phyloP scores from a whole-genome alignment of 352 stramenopile species.

The Globisporangium paroecandrum region DNA sequence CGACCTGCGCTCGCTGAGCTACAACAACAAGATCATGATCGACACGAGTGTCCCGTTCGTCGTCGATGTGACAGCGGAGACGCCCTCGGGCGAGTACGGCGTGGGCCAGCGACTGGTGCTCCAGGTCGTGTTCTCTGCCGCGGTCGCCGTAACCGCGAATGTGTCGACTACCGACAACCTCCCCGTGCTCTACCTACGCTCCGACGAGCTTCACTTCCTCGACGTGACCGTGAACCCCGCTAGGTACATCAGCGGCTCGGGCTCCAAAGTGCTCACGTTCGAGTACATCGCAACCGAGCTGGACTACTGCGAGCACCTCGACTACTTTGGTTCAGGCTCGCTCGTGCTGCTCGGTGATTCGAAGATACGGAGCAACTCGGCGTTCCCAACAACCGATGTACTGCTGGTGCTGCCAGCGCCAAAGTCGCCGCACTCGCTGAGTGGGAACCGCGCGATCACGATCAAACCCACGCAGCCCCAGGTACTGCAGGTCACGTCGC shows the following conservation, averaged over 20 bases:
- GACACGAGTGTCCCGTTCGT: slow-evolving; percentile 48
- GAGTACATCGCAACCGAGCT: slow-evolving; percentile 42
- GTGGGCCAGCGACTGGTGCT: slow-evolving; percentile 49
- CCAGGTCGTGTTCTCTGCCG: slow-evolving; percentile 44
- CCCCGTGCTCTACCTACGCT: slow-evolving; percentile 38
- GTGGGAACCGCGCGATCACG: slow-evolving; percentile 38
- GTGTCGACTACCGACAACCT: slow-evolving; percentile 8
- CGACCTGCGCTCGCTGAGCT: slow-evolving; percentile 50
- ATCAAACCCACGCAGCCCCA: slow-evolving; percentile 54
- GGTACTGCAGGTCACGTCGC: slow-evolving; percentile 34
- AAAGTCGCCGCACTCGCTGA: slow-evolving; percentile 38
- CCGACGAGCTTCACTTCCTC: slow-evolving; percentile 51
- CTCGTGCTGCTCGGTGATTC: slow-evolving; percentile 31
- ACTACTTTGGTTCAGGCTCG: slow-evolving; percentile 56
- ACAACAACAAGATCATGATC: slow-evolving; percentile 54
- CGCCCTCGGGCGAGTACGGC: slow-evolving; percentile 54
- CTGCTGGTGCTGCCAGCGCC: slow-evolving; percentile 42
- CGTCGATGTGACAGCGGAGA: slow-evolving; percentile 37
- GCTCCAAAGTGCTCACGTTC: slow-evolving; percentile 45
- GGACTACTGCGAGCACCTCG: slow-evolving; percentile 60
- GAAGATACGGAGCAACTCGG: slow-evolving; percentile 41
- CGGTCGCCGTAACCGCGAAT: slow-evolving; percentile 34
- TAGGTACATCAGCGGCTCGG: slow-evolving; percentile 48
- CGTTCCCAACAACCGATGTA: slow-evolving; percentile 43
- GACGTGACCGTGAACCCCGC: slow-evolving; percentile 37